A percentile compares a stretch with the other conserved stretches of the same genome.
These are phyloP conservation scores for Vitis amurensis DNA, from an alignment of 164 flowering plant species.

Conservation along the genomic window DNA sequence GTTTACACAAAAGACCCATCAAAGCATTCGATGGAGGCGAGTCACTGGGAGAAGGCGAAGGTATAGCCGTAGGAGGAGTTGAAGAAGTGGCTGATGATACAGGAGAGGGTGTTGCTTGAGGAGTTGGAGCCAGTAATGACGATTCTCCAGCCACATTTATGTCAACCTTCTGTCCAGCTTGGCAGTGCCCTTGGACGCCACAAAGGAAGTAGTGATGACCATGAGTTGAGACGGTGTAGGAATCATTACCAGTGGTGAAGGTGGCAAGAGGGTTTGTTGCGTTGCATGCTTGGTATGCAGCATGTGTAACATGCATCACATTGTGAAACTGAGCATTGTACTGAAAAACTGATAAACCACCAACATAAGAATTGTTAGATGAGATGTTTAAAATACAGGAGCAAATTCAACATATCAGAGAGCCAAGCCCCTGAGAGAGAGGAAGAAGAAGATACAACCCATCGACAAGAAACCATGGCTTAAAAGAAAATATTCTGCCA, in stretches of 20 bases:
- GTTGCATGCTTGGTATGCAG: constrained; percentile 32
- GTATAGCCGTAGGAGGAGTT: constrained; percentile 8
- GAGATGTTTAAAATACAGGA: too few species aligned
- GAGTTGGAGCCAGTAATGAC: not conserved
- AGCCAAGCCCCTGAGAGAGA: too few species aligned
- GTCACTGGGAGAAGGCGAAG: constrained; percentile 19
- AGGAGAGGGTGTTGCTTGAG: not conserved
- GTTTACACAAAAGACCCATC: constrained; percentile 1
- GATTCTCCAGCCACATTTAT: constrained; percentile 26
- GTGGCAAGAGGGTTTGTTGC: constrained; percentile 25
- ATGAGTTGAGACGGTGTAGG: constrained; percentile 21
- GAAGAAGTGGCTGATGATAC: constrained; percentile 2
- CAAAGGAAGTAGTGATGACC: constrained; percentile 44
- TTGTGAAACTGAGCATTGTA: constrained; percentile 38
- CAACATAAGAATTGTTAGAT: too few species aligned
- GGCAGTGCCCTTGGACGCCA: constrained; percentile 48
- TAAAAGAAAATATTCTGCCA: too few species aligned
- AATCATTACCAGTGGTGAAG: constrained; percentile 41
- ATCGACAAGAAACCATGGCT: too few species aligned
- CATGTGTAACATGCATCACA: constrained; percentile 38
- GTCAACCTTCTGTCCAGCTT: constrained; percentile 46
- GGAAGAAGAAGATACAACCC: too few species aligned
- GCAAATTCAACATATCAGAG: too few species aligned
- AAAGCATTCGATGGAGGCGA: constrained; percentile 13
- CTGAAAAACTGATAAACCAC: constrained; percentile 28